Evolutionary conservation across 257 asterid species (phyloP), one percentile per base, ranked within the genome.

Genomic region (Voacanga thouarsii): DNA sequence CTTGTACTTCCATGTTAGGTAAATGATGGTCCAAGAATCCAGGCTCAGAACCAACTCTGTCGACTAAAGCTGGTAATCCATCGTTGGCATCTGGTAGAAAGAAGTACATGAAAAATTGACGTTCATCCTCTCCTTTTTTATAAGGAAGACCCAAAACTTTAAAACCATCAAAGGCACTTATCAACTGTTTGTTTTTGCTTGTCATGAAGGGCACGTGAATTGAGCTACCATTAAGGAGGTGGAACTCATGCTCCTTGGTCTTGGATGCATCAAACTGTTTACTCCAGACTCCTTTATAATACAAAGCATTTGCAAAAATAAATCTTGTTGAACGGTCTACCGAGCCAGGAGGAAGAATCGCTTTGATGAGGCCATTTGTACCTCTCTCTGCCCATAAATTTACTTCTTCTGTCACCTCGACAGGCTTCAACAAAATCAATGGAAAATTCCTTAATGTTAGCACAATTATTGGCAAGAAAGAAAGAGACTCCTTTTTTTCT

Each of bases 101-200:
- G 74, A 72, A 49, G 82, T 79, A 79, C 82, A 79, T 72, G 43
- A 75, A 49, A 80, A 75, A 80, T 8, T 50, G 59, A 16, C 75
- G 83, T 70, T 72, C 61, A 51, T 79, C 82, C 7, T 72, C 74
- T 8, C 82, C 82, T 49, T 72, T 65, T 72, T 72, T 79, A 24
- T 79, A 79, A 41, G 78, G 71, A 74, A 74, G 79, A 15, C 79
- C 23, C 74, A 79, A 45, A 14, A 80, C 83, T 73, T 80, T 80
- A 41, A 80, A 74, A 28, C 71, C 75, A 66, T 74, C 75, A 43
- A 33, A 73, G 72, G 65, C 71, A 43, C 61, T 57, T 39, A 78
- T 26, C 6, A 44, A 53, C 41, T 78, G 81, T 12, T 78, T 57
- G 24, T 72, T 78, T 41, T 43, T 72, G 80, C 77, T 73, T 9